Percentiles rank a stretch among this genome's conserved stretches.
Evolutionary conservation across 805 yeast genomes (phyloP).

Genomic region (Kregervanrija pseudodelftensis): DNA sequence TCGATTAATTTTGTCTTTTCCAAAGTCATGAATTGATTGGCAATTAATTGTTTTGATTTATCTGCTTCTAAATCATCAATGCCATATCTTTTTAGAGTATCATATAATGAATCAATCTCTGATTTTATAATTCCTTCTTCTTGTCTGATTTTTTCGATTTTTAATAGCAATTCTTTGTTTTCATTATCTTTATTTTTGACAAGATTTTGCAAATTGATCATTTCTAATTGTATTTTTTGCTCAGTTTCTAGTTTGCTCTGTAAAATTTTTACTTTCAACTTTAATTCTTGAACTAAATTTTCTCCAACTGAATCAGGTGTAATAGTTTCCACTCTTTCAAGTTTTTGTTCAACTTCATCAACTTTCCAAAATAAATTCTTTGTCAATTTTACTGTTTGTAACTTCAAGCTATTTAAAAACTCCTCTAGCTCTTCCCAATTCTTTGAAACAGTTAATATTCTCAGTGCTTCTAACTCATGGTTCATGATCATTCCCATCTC

Average conservation of each 20-base stretch:
- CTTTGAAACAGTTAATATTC: too few species aligned
- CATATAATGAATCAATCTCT: not conserved
- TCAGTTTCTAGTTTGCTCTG: slow-evolving; percentile 26
- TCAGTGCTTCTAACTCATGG: too few species aligned
- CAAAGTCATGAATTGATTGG: slow-evolving; percentile 3
- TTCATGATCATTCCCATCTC: too few species aligned
- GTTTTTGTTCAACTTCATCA: too few species aligned
- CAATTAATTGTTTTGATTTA: not conserved
- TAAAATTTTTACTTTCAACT: slow-evolving; percentile 39
- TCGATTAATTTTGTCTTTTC: slow-evolving; percentile 6
- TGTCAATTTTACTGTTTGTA: too few species aligned
- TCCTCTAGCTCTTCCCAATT: too few species aligned
- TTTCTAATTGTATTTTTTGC: slow-evolving; percentile 4
- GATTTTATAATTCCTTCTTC: not conserved
- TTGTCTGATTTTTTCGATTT: not conserved
- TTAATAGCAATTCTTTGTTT: not conserved
- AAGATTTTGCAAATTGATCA: slow-evolving; percentile 1
- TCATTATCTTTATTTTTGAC: not conserved
- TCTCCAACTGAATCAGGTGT: too few species aligned
- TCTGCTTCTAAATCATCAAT: not conserved
- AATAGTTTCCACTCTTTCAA: too few species aligned
- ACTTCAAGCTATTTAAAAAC: too few species aligned
- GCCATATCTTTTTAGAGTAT: slow-evolving; percentile 4
- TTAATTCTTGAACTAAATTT: not conserved
- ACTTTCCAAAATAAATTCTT: too few species aligned